Evolutionary conservation across 257 asterid species (phyloP), one percentile per base, ranked within the genome.

Genomic region (Solanum arcanum): DNA sequence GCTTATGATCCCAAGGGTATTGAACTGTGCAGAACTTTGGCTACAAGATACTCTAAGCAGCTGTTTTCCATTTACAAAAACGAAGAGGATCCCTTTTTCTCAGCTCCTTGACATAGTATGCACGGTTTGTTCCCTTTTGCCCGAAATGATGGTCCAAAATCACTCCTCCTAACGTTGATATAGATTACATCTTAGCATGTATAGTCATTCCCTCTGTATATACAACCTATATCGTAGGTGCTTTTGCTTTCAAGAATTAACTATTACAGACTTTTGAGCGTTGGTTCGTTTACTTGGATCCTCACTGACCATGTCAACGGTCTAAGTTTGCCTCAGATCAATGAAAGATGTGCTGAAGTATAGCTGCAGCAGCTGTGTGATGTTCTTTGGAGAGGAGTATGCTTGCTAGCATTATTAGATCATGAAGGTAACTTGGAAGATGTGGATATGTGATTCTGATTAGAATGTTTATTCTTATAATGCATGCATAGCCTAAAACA

Each of bases 41-140:
- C 95, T 1, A 72, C 68, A 2, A 90, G 83, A 87, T 93, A 93
- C 92, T 92, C 97, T 10, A 90, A 85, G 89, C 97, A 94, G 92
- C 86, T 94, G 74, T 93, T 92, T 86, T 88, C 88, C 9, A 92
- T 94, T 92, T 93, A 92, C 87, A 83, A 88, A 89, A 92, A 89
- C 47, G 77, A 86, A 31, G 94, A 93, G 90, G 96, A 93, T 88
- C 95, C 93, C 8, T 87, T 90, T 44, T 93, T 93, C 86, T 86
- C 86, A 41, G 91, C 92, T 83, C 83, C 80, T 72, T 56, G 85
- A 87, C 33, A 46, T 49, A 27, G 88, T 80, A 14, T 39, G 25
- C 35, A 14, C 39, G 25, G 41, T 69, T 39, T 84, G 35, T 41
- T n/a, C 13, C 76, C 77, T 56, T 47, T 39, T 64, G 27, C 49